phyloP scores from a whole-genome alignment of 139 green algal genomes.

The Chlamydomonas eustigma region DNA sequence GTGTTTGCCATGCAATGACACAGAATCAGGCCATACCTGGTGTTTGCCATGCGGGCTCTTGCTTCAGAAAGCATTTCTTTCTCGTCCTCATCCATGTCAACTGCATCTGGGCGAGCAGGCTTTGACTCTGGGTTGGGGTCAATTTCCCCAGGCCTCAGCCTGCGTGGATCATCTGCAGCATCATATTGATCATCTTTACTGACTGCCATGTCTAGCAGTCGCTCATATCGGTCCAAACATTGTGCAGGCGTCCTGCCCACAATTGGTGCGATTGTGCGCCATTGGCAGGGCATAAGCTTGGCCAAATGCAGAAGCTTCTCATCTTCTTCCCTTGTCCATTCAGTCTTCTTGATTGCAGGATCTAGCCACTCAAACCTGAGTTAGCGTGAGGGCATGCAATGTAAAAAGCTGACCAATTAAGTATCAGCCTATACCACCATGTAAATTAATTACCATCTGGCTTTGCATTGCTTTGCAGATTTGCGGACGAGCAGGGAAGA shows the following conservation, averaged over 20 bases:
- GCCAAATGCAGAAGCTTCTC: conserved; percentile 99
- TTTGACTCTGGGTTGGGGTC: conserved; percentile 96
- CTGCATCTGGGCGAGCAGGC: conserved; percentile 88
- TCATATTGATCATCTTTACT: conserved; percentile 82
- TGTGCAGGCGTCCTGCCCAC: conserved; percentile 94
- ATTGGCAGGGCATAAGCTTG: conserved; percentile 99
- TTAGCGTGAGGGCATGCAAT: not conserved
- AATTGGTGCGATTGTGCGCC: conserved; percentile 97
- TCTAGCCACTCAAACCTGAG: conserved; percentile 96
- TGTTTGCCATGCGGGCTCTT: conserved; percentile 94
- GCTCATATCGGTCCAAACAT: conserved; percentile 91
- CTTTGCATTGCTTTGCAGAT: conserved; percentile 99
- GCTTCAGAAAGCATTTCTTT: conserved; percentile 99
- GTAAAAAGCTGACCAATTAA: too few species aligned
- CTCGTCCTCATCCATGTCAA: conserved; percentile 99
- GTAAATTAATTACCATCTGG: conserved; percentile 81
- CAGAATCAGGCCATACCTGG: conserved; percentile 39
- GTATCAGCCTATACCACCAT: too few species aligned
- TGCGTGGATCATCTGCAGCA: conserved; percentile 83
- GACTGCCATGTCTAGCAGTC: conserved; percentile 47
- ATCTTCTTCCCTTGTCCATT: conserved; percentile 99
- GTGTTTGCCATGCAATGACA: not conserved
- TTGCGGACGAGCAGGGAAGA: conserved; percentile 96
- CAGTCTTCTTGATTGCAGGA: conserved; percentile 97
- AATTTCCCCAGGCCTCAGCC: conserved; percentile 94